Conservation (phyloP, 331 rosid genomes). For the Cydonia oblonga region DNA sequence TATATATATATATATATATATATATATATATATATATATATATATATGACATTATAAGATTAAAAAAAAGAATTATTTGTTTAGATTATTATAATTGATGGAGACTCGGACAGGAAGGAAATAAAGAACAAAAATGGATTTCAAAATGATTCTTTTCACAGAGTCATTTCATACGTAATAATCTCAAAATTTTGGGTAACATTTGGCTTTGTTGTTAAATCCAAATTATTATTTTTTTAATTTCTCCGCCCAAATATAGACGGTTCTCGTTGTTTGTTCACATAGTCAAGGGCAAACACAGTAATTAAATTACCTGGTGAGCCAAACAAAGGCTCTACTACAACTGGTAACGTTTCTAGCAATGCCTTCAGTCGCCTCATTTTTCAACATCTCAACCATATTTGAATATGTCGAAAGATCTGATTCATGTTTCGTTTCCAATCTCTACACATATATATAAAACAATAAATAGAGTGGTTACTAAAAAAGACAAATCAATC, state of each 20-base stretch:
- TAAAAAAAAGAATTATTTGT: too few relatives aligned
- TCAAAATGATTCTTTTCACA: too few relatives aligned
- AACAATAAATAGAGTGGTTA: background rate
- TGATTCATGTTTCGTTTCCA: slow-evolving; percentile 55
- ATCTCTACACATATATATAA: slow-evolving; percentile 31
- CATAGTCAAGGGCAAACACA: background rate
- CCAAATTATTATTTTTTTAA: too few relatives aligned
- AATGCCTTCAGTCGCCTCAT: slow-evolving; percentile 45
- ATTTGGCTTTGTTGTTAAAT: too few relatives aligned
- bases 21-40: too few relatives aligned
- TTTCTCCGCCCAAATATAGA: background rate
- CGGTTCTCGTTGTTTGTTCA: background rate
- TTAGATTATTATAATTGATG: too few relatives aligned
- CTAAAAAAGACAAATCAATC: background rate
- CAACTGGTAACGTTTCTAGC: slow-evolving; percentile 47
- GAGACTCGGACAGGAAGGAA: too few relatives aligned
- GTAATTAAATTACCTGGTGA: slow-evolving; percentile 42
- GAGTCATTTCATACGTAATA: too few relatives aligned
- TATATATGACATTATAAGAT: too few relatives aligned
- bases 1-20: too few relatives aligned
- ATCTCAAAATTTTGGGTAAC: too few relatives aligned
- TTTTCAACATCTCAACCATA: slow-evolving; percentile 66
- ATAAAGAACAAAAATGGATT: too few relatives aligned
- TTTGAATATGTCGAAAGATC: slow-evolving; percentile 49
- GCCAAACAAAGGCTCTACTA: slow-evolving; percentile 78